Conservation (phyloP, 2,329 filamentous ascomycete species). For the Fusarium sp. region DNA sequence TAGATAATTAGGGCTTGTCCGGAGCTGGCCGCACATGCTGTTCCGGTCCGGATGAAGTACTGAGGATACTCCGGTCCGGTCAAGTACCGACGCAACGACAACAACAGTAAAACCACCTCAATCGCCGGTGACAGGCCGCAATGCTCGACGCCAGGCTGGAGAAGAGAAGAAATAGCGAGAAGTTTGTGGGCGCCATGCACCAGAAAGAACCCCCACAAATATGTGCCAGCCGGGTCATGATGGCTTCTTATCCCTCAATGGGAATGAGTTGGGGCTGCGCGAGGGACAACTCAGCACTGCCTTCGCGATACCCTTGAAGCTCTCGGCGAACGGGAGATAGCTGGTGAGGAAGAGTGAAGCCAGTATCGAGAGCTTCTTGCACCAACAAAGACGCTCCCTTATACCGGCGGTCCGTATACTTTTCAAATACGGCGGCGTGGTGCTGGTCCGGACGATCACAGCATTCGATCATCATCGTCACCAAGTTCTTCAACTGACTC, state of each 20-base stretch:
- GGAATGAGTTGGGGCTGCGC: slow-evolving; percentile 46
- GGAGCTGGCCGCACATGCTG: slow-evolving; percentile 4
- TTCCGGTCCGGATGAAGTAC: slow-evolving; percentile 32
- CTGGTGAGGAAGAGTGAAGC: slow-evolving; percentile 62
- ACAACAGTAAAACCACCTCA: slow-evolving; percentile 8
- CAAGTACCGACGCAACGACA: slow-evolving; percentile 13
- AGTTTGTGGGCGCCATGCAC: slow-evolving; percentile 15
- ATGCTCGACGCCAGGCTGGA: neutral
- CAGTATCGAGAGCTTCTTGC: slow-evolving; percentile 74
- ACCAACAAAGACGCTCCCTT: slow-evolving; percentile 86
- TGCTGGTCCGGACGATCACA: slow-evolving; percentile 84
- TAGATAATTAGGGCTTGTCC: slow-evolving; percentile 7
- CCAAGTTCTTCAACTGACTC: slow-evolving; percentile 80
- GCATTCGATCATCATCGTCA: slow-evolving; percentile 85
- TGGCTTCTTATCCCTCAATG: slow-evolving; percentile 44
- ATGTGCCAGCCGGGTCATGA: neutral
- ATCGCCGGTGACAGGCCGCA: neutral
- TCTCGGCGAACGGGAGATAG: slow-evolving; percentile 51
- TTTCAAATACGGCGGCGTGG: slow-evolving; percentile 88
- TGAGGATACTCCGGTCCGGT: slow-evolving; percentile 16
- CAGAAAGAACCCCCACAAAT: slow-evolving; percentile 3
- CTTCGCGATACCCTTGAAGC: slow-evolving; percentile 32
- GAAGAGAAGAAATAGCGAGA: slow-evolving; percentile 14
- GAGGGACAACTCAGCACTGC: slow-evolving; percentile 43
- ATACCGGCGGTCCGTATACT: slow-evolving; percentile 89